Base-by-base conservation (phyloP, 2,329 filamentous ascomycete genomes). In the Aureobasidium vineae region DNA sequence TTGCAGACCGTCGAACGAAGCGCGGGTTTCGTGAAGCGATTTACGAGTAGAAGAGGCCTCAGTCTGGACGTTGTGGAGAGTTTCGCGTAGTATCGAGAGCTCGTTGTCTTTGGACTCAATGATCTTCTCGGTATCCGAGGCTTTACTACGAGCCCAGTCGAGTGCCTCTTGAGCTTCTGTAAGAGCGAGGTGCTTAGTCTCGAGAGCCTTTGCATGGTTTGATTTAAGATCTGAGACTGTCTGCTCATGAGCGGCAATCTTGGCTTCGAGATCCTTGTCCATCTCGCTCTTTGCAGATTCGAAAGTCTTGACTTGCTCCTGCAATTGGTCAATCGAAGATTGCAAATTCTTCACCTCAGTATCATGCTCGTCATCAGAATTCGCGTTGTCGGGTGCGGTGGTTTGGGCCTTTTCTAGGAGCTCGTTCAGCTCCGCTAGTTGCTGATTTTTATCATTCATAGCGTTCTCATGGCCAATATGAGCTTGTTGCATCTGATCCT, bases 371-470 rank as follows among this genome's bases (percentile, higher is more conserved):
- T 49, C 11, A 13, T n/a, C 5, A 40, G 28, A n/a, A 21, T 28
- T 11, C 19, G 13, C 31, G 3, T 19, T 28, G 7, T 40, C 40
- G n/a, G 50, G 19, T 19, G 41, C 7, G 1, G 45, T 15, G 3
- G 4, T 13, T 8, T 31, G 38, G 3, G 40, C n/a, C 21, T 57
- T 28, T 7, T 54, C 61, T 13, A 64, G 49, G 26, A 45, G 23
- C n/a, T 41, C 41, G 19, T 60, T 60, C 13, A 68, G 31, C 15
- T 66, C 53, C 40, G n/a, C 19, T 1, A 69, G 36, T 40, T 66
- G 63, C n/a, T 45, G 45, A 26, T 59, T 61, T n/a, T 63, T 69
- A n/a, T 40, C 36, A 13, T 54, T 50, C 23, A 53, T 1, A 5
- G 6, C 31, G 4, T 15, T 52, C 26, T 65, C 52, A 13, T 59